phyloP scores from a whole-genome alignment of 2,329 filamentous ascomycete genomes.

The Aspergillus sp. region DNA sequence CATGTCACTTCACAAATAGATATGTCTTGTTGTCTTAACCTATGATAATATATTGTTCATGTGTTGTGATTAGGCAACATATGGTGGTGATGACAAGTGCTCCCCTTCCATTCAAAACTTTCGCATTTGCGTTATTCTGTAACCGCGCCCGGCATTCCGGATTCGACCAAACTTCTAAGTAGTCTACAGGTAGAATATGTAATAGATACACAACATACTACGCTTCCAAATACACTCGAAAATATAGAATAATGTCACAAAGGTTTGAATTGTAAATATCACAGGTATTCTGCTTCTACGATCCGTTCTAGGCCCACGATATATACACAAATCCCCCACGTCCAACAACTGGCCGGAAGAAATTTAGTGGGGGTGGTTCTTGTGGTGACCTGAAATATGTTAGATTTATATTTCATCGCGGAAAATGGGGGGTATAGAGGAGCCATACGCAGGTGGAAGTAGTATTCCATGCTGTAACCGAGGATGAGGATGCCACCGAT shows the following conservation, averaged over 20 bases:
- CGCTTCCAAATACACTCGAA: not conserved
- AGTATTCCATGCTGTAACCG: slow-evolving; percentile 98
- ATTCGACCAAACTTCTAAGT: not conserved
- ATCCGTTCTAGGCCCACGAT: slow-evolving; percentile 35
- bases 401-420: slow-evolving; percentile 1
- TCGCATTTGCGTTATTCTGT: not conserved
- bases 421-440: not conserved
- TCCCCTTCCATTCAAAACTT: not conserved
- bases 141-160: not conserved
- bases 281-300: slow-evolving; percentile 27
- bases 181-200: not conserved
- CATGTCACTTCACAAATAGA: not conserved
- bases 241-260: not conserved
- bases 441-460: slow-evolving; percentile 96
- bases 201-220: not conserved
- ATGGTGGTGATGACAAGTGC: not conserved
- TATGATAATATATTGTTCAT: not conserved
- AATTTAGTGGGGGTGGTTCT: slow-evolving; percentile 97
- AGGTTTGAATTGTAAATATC: slow-evolving; percentile 6
- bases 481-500: slow-evolving; percentile 75
- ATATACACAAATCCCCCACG: slow-evolving; percentile 41
- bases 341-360: slow-evolving; percentile 16
- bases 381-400: slow-evolving; percentile 80
- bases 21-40: not conserved
- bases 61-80: no score